A percentile compares a stretch with the other conserved stretches of the same genome.
Conservation (phyloP, 345 rosid genomes). For the Nasturtium officinale region DNA sequence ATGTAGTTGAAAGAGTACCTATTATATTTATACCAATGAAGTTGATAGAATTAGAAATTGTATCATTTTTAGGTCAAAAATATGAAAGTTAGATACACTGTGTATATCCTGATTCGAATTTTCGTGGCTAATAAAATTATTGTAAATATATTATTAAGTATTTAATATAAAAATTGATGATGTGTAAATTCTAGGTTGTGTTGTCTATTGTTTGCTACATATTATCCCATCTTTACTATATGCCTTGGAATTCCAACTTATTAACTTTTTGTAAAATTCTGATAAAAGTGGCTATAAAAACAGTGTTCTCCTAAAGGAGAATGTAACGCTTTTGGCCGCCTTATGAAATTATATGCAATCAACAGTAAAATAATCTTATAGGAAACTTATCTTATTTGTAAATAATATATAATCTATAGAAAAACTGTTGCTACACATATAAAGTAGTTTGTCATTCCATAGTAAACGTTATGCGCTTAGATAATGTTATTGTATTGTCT, state of each 20-base stretch:
- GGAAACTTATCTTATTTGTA: neutral
- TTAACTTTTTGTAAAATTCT: conserved; percentile 36
- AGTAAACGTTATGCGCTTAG: neutral
- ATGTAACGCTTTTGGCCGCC: conserved; percentile 30
- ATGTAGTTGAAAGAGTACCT: no score
- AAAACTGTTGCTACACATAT: neutral
- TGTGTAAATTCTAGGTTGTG: neutral
- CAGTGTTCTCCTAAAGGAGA: conserved; percentile 30
- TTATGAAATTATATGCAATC: conserved; percentile 14
- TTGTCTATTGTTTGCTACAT: conserved; percentile 28
- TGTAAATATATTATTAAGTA: neutral
- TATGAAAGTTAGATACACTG: neutral
- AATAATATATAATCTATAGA: neutral
- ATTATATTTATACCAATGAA: no score
- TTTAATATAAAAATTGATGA: neutral
- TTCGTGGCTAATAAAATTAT: neutral
- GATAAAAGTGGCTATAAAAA: conserved; percentile 32
- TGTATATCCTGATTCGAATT: neutral
- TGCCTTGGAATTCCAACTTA: conserved; percentile 36
- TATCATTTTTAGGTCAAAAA: neutral
- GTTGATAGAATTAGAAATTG: neutral
- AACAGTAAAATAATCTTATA: neutral
- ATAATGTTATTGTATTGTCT: neutral
- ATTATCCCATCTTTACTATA: neutral
- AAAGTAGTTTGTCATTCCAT: neutral